These are phyloP conservation scores for Chrysoporthe austroafricana DNA, from an alignment of 2,329 filamentous ascomycete species.

Conservation along the genomic window DNA sequence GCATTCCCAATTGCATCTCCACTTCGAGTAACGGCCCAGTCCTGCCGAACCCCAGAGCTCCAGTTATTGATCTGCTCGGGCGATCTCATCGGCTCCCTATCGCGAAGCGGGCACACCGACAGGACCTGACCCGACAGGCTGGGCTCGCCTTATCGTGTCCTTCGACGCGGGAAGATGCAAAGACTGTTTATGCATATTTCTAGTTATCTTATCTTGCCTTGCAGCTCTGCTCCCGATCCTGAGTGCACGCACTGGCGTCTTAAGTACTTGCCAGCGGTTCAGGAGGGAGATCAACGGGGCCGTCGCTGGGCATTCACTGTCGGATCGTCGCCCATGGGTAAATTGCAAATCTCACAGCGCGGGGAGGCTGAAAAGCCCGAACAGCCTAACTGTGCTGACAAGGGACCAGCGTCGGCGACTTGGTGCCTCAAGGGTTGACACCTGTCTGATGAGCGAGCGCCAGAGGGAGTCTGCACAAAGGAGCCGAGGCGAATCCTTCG, in stretches of 20 bases:
- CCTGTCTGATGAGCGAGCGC: not conserved
- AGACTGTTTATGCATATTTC: conserved; percentile 9
- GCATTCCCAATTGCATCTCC: conserved; percentile 10
- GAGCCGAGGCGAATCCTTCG: conserved; percentile 11
- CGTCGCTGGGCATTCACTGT: not conserved
- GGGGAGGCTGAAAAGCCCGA: not conserved
- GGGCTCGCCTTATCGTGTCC: not conserved
- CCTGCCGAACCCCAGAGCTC: conserved; percentile 12
- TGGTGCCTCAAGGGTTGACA: not conserved
- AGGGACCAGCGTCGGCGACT: not conserved
- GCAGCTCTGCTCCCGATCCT: not conserved
- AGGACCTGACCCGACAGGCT: conserved; percentile 19
- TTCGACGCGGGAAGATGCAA: conserved; percentile 16
- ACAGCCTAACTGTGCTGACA: not conserved
- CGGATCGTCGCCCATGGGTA: not conserved
- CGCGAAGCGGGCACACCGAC: not conserved
- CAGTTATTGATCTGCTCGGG: conserved; percentile 6
- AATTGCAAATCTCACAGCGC: conserved; percentile 4
- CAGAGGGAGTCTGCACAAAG: conserved; percentile 1
- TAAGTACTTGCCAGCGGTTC: not conserved
- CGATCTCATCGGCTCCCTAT: conserved; percentile 6
- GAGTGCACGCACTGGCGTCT: not conserved
- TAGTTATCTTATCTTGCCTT: conserved; percentile 1
- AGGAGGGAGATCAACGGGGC: not conserved
- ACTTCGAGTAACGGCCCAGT: not conserved